Percentiles rank a stretch among this genome's conserved stretches.
Conservation (phyloP, 169 alveolate species). For the Eimeria nieschulzi region DNA sequence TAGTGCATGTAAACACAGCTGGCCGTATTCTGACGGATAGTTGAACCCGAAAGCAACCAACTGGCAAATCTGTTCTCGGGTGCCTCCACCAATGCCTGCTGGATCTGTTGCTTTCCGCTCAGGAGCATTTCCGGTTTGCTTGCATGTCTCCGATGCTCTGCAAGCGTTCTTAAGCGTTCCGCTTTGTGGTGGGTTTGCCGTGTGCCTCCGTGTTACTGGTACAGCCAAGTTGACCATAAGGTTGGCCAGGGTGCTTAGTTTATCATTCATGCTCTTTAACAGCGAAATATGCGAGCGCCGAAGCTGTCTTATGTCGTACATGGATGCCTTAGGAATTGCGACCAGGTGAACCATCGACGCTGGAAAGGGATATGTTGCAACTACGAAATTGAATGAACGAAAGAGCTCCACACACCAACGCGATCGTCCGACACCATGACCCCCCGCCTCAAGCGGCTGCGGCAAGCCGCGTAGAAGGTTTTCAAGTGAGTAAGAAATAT, state of each 20-base stretch:
- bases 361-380: constrained; percentile 6
- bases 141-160: neutral
- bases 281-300: constrained; percentile 38
- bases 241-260: neutral
- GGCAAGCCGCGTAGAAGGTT: neutral
- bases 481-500: neutral
- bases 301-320: constrained; percentile 64
- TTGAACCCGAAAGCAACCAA: constrained; percentile 38
- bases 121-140: neutral
- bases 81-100: neutral
- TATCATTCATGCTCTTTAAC: constrained; percentile 21
- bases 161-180: neutral
- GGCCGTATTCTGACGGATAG: constrained; percentile 60
- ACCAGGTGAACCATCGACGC: constrained; percentile 18
- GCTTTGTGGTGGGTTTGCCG: neutral
- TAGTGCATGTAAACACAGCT: constrained; percentile 58
- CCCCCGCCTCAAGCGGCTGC: neutral
- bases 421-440: neutral
- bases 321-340: constrained; percentile 39
- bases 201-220: neutral
- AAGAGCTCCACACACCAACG: neutral
- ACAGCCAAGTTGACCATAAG: neutral
- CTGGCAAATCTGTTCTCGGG: neutral
- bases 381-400: constrained; percentile 50
- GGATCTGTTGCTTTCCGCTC: neutral